Percentiles rank a stretch among this genome's conserved stretches.
Conservation (phyloP, 192 early-diverging fungal species). For the Lobosporangium transversale region DNA sequence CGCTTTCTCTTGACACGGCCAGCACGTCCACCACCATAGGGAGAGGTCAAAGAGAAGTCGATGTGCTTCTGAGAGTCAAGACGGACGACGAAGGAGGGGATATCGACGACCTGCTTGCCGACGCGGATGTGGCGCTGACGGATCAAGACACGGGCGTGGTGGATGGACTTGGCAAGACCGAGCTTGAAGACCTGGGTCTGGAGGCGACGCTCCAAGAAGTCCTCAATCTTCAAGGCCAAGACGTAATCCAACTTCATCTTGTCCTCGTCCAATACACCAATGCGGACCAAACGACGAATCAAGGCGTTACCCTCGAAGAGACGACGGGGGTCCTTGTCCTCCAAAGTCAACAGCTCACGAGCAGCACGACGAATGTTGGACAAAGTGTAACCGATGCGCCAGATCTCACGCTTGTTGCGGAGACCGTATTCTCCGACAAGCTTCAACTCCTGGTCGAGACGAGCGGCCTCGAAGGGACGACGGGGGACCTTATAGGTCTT, state of each 20-base stretch:
- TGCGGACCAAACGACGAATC: constrained; percentile 97
- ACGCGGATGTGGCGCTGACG: constrained; percentile 98
- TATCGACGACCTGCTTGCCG: constrained; percentile 98
- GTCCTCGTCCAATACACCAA: constrained; percentile 97
- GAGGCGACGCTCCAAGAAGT: constrained; percentile 98
- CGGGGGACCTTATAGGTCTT: constrained; percentile 96
- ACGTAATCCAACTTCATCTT: constrained; percentile 99
- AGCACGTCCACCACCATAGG: constrained; percentile 97
- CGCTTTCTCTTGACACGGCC: constrained; percentile 98
- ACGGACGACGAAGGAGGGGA: constrained; percentile 95
- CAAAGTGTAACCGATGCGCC: constrained; percentile 94
- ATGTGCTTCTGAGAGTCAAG: constrained; percentile 72
- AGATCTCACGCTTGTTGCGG: constrained; percentile 99
- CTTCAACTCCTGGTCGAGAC: constrained; percentile 95
- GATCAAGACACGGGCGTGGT: constrained; percentile 99
- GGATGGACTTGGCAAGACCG: constrained; percentile 97
- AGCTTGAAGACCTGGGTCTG: constrained; percentile 99
- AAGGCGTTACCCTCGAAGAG: constrained; percentile 99
- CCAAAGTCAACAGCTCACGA: constrained; percentile 98
- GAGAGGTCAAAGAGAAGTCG: constrained; percentile 83
- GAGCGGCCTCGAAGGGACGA: constrained; percentile 95
- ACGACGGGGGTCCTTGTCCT: constrained; percentile 96
- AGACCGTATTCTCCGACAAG: constrained; percentile 98
- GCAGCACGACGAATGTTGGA: constrained; percentile 99
- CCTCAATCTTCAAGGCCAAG: constrained; percentile 95